Evolutionary conservation across 495 filamentous ascomycete genomes (phyloP).

Genomic region (Endocarpon pusillum): DNA sequence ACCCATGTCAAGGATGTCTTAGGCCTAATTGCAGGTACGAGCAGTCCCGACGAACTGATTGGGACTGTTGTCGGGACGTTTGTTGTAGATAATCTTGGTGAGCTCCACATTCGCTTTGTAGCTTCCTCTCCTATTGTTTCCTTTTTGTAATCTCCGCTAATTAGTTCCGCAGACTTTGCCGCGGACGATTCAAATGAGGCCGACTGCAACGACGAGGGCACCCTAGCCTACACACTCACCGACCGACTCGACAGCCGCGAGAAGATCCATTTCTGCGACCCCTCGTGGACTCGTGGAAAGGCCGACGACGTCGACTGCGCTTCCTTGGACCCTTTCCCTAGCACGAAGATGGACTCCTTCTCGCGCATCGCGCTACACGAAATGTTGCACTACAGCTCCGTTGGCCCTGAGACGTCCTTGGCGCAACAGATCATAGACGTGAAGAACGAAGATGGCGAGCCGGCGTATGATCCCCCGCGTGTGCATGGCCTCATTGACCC

Average conservation of each 20-base stretch:
- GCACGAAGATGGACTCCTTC: background rate
- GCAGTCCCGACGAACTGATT: background rate
- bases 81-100: background rate
- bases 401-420: background rate
- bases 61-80: background rate
- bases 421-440: background rate
- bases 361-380: constrained; percentile 1
- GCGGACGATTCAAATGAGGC: background rate
- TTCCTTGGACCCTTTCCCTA: background rate
- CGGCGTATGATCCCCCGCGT: background rate
- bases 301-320: background rate
- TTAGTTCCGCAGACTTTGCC: background rate
- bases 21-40: background rate
- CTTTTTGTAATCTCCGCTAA: background rate
- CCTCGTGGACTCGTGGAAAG: background rate
- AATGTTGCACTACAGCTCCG: background rate
- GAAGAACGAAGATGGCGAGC: background rate
- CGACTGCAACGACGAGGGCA: background rate
- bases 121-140: background rate
- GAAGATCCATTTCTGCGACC: background rate
- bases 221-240: background rate
- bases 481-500: background rate
- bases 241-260: background rate
- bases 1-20: background rate
- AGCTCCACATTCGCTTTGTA: background rate